phyloP scores from a whole-genome alignment of 164 flowering plant genomes.

The Magnolia sinica region DNA sequence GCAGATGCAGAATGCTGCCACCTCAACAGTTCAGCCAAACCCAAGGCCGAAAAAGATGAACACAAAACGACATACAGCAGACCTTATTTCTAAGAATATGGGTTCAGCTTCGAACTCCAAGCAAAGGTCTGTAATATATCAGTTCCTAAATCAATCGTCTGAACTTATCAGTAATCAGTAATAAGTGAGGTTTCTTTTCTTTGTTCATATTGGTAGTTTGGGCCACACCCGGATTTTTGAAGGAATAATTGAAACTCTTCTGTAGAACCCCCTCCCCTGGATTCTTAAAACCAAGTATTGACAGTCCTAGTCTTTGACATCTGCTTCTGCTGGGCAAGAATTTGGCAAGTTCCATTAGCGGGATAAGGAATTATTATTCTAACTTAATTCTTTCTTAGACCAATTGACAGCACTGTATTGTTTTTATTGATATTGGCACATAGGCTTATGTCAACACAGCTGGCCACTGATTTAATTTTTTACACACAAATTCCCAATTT shows the following conservation, averaged over 20 bases:
- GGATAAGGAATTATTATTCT: background rate
- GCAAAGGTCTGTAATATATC: constrained; percentile 34
- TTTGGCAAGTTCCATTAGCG: background rate
- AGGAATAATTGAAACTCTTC: no score
- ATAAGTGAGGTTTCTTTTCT: background rate
- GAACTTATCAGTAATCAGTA: no score
- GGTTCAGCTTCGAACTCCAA: constrained; percentile 60
- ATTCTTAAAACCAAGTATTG: background rate
- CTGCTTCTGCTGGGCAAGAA: background rate
- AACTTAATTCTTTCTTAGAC: background rate
- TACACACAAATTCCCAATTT: background rate
- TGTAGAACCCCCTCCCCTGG: background rate
- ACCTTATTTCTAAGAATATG: constrained; percentile 34
- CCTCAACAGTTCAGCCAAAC: constrained; percentile 29
- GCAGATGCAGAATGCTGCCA: constrained; percentile 35
- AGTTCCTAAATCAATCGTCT: background rate
- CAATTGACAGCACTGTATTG: background rate
- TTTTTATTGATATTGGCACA: background rate
- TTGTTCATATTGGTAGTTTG: background rate
- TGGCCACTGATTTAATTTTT: background rate
- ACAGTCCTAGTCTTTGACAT: background rate
- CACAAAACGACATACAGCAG: background rate
- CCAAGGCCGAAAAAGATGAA: constrained; percentile 50
- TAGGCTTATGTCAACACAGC: background rate
- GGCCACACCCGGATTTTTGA: no score